Evolutionary conservation across 2,329 filamentous ascomycete species (phyloP), one percentile per base, ranked within the genome.

Genomic region (Aspergillus cejpii): DNA sequence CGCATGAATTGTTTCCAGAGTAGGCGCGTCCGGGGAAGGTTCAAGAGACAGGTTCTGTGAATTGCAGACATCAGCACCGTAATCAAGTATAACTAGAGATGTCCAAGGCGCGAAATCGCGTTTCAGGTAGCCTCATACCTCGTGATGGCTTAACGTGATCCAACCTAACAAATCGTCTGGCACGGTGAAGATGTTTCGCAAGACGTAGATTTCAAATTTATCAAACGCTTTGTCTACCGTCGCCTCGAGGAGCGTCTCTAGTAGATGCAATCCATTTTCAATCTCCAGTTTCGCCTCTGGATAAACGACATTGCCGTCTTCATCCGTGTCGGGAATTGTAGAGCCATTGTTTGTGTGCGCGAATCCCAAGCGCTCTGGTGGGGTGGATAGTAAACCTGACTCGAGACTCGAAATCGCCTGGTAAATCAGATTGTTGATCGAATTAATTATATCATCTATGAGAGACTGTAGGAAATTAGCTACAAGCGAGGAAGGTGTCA

Each of bases 391-490:
- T 15, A 98, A 81, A 1, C 87, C 87, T 44, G 81, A 80, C 68
- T 97, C 92, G 53, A 97, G 82, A 49, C 85, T 87, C 59, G 87
- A 87, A 59, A 95, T 83, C 43, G 88, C 90, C 65, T 85, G 85
- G 69, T 94, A 92, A 60, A 92, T 85, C 59, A 96, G 80, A 60
- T 91, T 87, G 73, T 97, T 98, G 67, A 96, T 82, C 44, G 85
- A 86, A 74, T 97, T 96, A 73, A 97, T 95, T 58, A 97, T 90
- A 70, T 97, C 91, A 79, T 98, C 92, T 61, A 98, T 85, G 33
- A 98, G 80, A 49, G 86, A 86, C 90, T 95, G 59, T 37, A 44
- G 46, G 45, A 43, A 24, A 47, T 53, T 37, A 60, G 57, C 44
- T 26, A 44, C 44, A 29, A 20, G 41, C 21, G 46, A 39, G 38